Base-by-base conservation (phyloP, 345 rosid species). In the Moringa oleifera region DNA sequence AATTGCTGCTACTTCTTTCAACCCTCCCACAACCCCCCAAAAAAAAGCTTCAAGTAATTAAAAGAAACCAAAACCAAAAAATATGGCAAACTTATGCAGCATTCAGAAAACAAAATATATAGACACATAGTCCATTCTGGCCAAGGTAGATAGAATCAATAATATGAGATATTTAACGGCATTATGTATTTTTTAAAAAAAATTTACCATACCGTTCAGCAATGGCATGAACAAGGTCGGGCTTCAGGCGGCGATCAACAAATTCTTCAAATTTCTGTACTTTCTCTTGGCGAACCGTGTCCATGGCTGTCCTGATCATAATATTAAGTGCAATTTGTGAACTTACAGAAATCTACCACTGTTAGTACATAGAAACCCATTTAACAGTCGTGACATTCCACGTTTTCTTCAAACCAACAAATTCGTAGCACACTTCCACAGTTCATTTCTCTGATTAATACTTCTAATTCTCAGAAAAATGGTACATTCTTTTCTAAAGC, bases 211-310 rank as follows among this genome's bases (percentile, higher is more conserved):
- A 86, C 95, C 97, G 51, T 64, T 88, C 78, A 41, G 75, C 78
- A 63, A 82, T 76, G 46, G 95, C 81, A 18, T 63, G 85, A 58
- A 85, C 85, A 71, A 90, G 91, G 71, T 86, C 88, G 28, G 95
- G 97, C 66, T 94, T 94, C 55, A 94, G 73, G 46, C 87, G 89
- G 45, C 78, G 71, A 71, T 90, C 95, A 18, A 94, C 79, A 41
- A 90, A 86, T 63, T 88, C 93, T 80, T 94, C 99, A 60, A 83
- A 82, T 61, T 74, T 83, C 70, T 76, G 84, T 46, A 88, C 55
- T 65, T 94, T 88, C 53, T 77, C 85, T 54, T 71, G 82, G 0
- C 64, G 77, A 25, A 71, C 59, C 69, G 66, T 73, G 2, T 74
- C 89, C 96, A 89, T 83, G 33, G 36, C n/a, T 19, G 58, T 56